Conservation (phyloP, 202 grass and related monocot species). For the Setaria viridis region DNA sequence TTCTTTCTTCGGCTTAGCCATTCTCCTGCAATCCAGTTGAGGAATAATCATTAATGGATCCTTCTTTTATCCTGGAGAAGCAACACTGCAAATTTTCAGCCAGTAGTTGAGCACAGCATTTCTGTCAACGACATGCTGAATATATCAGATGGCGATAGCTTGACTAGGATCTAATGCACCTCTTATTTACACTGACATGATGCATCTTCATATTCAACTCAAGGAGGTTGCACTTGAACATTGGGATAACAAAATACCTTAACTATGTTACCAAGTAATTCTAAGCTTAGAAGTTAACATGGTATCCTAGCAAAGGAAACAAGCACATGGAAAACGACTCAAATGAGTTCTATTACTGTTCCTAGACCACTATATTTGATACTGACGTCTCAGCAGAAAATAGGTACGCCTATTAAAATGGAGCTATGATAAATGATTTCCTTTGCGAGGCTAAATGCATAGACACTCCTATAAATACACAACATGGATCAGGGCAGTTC, state of each 20-base stretch:
- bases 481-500: conserved; percentile 7
- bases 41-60: background rate
- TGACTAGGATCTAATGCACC: background rate
- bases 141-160: conserved; percentile 32
- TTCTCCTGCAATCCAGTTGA: conserved; percentile 19
- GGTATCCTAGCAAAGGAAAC: conserved; percentile 3
- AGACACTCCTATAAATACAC: background rate
- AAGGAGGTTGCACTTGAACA: conserved; percentile 24
- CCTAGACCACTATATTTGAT: conserved; percentile 17
- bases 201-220: conserved; percentile 26
- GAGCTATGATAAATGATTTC: background rate
- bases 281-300: background rate
- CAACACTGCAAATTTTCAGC: conserved; percentile 20
- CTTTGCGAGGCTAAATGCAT: background rate
- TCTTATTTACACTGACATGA: background rate
- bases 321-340: conserved; percentile 14
- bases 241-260: background rate
- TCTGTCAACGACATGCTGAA: background rate
- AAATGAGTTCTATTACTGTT: background rate
- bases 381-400: background rate
- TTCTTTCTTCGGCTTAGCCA: conserved; percentile 3
- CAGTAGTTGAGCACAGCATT: background rate
- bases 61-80: conserved; percentile 8
- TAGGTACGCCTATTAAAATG: background rate
- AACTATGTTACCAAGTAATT: background rate